phyloP scores from a whole-genome alignment of 768 basidiomycete genomes.

The Kondoa malvinella region DNA sequence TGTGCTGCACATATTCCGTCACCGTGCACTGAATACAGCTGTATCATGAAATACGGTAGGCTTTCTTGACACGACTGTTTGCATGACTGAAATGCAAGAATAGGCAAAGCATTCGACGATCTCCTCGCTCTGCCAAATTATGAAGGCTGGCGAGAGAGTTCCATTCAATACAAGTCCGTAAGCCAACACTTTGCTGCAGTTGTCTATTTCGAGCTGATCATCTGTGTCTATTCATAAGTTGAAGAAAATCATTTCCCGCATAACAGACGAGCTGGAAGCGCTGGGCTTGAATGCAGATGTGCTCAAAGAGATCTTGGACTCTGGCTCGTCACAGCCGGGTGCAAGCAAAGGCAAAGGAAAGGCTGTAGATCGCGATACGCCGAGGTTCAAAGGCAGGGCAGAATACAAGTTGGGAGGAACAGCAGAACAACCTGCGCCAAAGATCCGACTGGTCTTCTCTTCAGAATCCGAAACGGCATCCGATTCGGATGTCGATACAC shows the following conservation, averaged over 20 bases:
- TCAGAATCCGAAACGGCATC: conserved; percentile 14
- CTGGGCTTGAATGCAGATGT: conserved; percentile 44
- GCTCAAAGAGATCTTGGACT: conserved; percentile 33
- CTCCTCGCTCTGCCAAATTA: neutral
- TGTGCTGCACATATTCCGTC: no score
- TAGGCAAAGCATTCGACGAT: conserved; percentile 3
- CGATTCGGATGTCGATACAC: conserved; percentile 8
- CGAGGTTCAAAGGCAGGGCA: conserved; percentile 29
- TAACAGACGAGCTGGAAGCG: conserved; percentile 57
- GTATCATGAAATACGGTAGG: conserved; percentile 8
- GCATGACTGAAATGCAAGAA: neutral
- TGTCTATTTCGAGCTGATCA: neutral
- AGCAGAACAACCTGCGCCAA: conserved; percentile 13
- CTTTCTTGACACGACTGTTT: neutral
- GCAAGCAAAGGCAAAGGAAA: conserved; percentile 6
- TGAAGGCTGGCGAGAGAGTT: neutral
- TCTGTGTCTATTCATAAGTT: conserved; percentile 39
- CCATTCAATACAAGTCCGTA: conserved; percentile 1
- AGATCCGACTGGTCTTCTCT: conserved; percentile 16
- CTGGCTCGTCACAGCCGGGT: conserved; percentile 2
- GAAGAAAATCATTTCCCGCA: conserved; percentile 72
- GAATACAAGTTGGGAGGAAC: conserved; percentile 29
- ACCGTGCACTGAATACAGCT: no score
- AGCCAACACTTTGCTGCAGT: neutral
- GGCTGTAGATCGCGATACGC: neutral